Conservation (phyloP, 129 eudicot genomes). For the Pseudognaphalium luteoalbum region DNA sequence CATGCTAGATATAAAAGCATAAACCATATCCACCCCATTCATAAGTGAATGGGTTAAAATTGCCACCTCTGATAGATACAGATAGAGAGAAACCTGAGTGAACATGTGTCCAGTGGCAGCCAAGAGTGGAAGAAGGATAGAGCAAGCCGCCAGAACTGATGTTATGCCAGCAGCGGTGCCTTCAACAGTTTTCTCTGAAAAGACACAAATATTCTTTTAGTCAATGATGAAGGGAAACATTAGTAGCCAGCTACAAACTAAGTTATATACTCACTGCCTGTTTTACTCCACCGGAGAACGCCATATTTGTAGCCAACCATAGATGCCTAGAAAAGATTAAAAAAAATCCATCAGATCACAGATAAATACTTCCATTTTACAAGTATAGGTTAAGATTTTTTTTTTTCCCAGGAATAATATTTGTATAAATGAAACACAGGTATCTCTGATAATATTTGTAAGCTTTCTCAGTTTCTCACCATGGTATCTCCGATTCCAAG, state of each 20-base stretch:
- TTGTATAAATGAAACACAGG: no score
- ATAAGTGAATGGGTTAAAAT: background rate
- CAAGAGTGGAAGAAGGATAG: conserved; percentile 73
- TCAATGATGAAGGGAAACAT: background rate
- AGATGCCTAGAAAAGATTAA: conserved; percentile 64
- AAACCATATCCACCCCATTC: background rate
- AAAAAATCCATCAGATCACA: background rate
- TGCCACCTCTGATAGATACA: conserved; percentile 13
- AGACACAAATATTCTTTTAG: background rate
- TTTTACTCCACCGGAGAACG: conserved; percentile 92
- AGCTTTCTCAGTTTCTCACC: conserved; percentile 44
- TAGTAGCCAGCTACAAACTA: background rate
- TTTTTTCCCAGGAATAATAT: background rate
- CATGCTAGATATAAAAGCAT: background rate
- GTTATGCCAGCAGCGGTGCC: conserved; percentile 99
- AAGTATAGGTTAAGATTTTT: background rate
- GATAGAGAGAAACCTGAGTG: conserved; percentile 59
- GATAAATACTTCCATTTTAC: background rate
- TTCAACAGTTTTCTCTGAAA: conserved; percentile 85
- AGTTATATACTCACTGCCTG: conserved; percentile 65
- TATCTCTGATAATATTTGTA: no score
- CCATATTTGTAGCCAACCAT: conserved; percentile 99
- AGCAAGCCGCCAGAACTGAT: conserved; percentile 91
- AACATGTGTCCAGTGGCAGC: conserved; percentile 83
- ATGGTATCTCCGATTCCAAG: conserved; percentile 99